Evolutionary conservation across 2,329 filamentous ascomycete genomes (phyloP).

Genomic region (Gyromitra esculenta): DNA sequence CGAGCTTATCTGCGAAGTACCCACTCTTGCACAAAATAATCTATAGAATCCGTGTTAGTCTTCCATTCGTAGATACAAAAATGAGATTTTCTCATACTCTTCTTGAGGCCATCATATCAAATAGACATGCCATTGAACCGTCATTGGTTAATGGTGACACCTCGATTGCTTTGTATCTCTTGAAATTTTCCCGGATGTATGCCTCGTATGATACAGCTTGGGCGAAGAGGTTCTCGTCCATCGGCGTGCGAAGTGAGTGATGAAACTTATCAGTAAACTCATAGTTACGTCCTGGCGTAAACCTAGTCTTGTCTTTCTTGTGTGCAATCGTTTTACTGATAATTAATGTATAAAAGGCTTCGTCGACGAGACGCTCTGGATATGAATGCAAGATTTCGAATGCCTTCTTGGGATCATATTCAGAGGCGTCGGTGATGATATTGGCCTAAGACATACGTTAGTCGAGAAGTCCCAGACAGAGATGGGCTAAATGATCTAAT

Average conservation of each 20-base stretch:
- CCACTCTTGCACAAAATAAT: constrained; percentile 50
- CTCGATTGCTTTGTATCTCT: constrained; percentile 48
- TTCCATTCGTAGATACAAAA: background rate
- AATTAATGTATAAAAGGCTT: constrained; percentile 53
- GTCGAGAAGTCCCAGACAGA: background rate
- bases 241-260: constrained; percentile 51
- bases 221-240: constrained; percentile 53
- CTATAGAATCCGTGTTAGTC: constrained; percentile 36
- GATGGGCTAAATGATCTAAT: background rate
- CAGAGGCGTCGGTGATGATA: constrained; percentile 53
- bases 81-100: constrained; percentile 28
- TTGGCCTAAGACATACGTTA: constrained; percentile 50
- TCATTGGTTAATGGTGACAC: constrained; percentile 54
- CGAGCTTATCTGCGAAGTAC: constrained; percentile 47
- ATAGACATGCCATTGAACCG: constrained; percentile 53
- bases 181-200: constrained; percentile 46
- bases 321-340: constrained; percentile 53
- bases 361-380: constrained; percentile 54
- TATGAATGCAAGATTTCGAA: constrained; percentile 51
- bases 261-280: constrained; percentile 56
- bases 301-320: constrained; percentile 54
- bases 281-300: constrained; percentile 55
- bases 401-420: constrained; percentile 52
- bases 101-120: constrained; percentile 53
- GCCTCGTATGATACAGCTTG: constrained; percentile 53